Evolutionary conservation across 352 stramenopile genomes (phyloP).

Genomic region (Aphanomyces cochlioides): DNA sequence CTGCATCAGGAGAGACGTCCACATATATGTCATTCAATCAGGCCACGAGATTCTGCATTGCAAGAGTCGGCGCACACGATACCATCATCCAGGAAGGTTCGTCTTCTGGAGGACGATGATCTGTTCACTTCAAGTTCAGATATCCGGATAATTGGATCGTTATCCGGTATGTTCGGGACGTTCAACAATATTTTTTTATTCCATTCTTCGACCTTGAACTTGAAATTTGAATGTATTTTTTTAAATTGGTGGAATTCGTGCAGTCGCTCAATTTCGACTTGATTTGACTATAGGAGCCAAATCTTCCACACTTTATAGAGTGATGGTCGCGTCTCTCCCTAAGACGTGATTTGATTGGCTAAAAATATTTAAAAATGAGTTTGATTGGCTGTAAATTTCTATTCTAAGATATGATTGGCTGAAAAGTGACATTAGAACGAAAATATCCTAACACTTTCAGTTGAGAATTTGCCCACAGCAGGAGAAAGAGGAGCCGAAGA

Average conservation of each 20-base stretch:
- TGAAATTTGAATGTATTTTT: neutral
- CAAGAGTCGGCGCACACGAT: too few species aligned
- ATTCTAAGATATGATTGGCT: neutral
- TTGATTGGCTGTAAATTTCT: neutral
- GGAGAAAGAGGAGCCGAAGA: slow-evolving; percentile 33
- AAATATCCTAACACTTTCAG: slow-evolving; percentile 3
- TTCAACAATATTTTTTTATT: too few species aligned
- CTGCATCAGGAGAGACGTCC: too few species aligned
- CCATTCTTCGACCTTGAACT: neutral
- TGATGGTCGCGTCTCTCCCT: slow-evolving; percentile 15
- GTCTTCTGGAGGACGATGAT: too few species aligned
- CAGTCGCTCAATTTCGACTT: slow-evolving; percentile 13
- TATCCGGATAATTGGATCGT: too few species aligned
- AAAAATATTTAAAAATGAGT: too few species aligned
- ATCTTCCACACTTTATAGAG: slow-evolving; percentile 8
- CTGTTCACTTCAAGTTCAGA: too few species aligned
- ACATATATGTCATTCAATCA: too few species aligned
- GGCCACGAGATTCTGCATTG: too few species aligned
- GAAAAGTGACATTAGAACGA: neutral
- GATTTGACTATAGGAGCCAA: neutral
- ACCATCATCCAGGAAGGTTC: too few species aligned
- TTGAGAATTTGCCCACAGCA: slow-evolving; percentile 18
- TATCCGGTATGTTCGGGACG: too few species aligned
- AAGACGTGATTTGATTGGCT: too few species aligned
- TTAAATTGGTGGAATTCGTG: neutral